These are phyloP conservation scores for Tardiomyces digboiensis DNA, from an alignment of 1,139 yeast genomes.

Conservation along the genomic window DNA sequence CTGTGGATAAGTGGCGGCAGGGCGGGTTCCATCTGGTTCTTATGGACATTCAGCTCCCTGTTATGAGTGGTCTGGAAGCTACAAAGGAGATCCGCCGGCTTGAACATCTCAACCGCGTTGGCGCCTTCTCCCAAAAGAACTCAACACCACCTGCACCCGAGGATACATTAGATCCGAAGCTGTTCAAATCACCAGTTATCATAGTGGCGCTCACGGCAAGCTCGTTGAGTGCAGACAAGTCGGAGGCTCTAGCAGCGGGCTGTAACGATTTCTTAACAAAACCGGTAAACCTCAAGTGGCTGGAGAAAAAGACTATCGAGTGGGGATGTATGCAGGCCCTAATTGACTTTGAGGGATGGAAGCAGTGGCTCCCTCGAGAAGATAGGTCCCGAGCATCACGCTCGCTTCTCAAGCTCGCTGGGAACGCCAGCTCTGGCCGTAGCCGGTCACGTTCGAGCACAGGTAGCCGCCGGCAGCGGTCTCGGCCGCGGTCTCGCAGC, in stretches of 20 bases:
- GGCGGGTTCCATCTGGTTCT: slow-evolving; percentile 90
- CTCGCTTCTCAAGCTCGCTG: background rate
- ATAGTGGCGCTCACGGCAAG: slow-evolving; percentile 95
- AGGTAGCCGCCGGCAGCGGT: background rate
- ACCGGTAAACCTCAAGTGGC: slow-evolving; percentile 92
- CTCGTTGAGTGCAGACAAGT: slow-evolving; percentile 76
- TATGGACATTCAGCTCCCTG: slow-evolving; percentile 94
- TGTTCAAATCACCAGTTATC: slow-evolving; percentile 83
- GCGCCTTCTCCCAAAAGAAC: slow-evolving; percentile 46
- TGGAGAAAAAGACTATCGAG: slow-evolving; percentile 87
- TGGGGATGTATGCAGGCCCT: slow-evolving; percentile 96
- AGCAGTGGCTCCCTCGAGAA: slow-evolving; percentile 48
- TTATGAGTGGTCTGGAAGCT: slow-evolving; percentile 88
- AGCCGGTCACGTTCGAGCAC: background rate
- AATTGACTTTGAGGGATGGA: slow-evolving; percentile 95
- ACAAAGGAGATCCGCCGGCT: slow-evolving; percentile 80
- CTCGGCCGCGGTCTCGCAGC: background rate
- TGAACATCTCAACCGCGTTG: slow-evolving; percentile 74
- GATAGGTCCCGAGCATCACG: background rate
- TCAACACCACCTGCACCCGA: slow-evolving; percentile 21
- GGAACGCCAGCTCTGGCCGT: background rate
- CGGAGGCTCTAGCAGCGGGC: slow-evolving; percentile 92
- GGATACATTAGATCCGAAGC: slow-evolving; percentile 45
- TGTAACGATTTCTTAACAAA: slow-evolving; percentile 96
- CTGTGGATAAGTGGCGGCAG: slow-evolving; percentile 81